Evolutionary conservation across 257 asterid species (phyloP), one percentile per base, ranked within the genome.

Genomic region (Lithospermum erythrorhizon): DNA sequence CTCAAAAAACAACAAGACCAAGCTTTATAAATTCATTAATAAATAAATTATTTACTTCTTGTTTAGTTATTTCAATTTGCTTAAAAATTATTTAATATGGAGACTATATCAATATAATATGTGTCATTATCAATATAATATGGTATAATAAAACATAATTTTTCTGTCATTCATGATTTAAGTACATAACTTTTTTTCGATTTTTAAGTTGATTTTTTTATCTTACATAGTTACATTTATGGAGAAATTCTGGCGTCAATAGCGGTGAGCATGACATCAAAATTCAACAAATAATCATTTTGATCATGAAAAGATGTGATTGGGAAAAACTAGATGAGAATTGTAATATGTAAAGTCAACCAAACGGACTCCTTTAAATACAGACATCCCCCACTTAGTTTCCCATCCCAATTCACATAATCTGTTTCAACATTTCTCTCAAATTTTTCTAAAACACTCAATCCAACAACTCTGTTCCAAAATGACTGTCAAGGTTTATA

Each of bases 401-500:
- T 14, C 49, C 14, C 49, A 41, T 41, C 49, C 18, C 49, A 41
- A 1, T 41, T 14, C 49, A 11, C 49, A 41, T 41, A 41, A 11
- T 41, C 67, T 21, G 27, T 57, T 48, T 54, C 61, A 71, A 66
- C 61, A 57, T 65, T 63, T 70, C 62, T 61, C 1, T 41, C 49
- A 41, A 13, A 41, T 41, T 14, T 5, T 11, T 41, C 17, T 14
- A 62, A 54, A 76, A 55, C 70, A 67, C 41, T 64, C 4, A 21
- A 35, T 51, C 53, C 27, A 4, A 68, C 53, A 70, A 9, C 59
- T 53, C 35, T 6, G 61, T 37, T 23, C 30, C 68, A 65, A 74
- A 74, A 83, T 83, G 90, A 85, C 90, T 0, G 59, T 73, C 70
- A 81, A 83, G 66, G 74, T 83, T n/a, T 76, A 83, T 69, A 68